Evolutionary conservation across 805 yeast species (phyloP).

Genomic region (Metschnikowia santaceciliae): DNA sequence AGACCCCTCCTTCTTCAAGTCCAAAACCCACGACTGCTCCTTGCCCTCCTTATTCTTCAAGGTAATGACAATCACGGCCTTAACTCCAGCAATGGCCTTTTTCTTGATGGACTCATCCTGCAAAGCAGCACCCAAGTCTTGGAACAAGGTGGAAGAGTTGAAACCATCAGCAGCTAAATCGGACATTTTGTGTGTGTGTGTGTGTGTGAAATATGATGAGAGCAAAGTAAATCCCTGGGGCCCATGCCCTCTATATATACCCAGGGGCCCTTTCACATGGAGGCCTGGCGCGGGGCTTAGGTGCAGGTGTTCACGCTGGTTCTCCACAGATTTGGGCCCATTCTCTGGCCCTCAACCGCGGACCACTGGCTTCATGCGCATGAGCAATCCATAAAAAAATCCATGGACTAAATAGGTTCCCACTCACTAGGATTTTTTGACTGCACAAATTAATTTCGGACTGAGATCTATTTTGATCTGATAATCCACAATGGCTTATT

Average conservation of each 20-base stretch:
- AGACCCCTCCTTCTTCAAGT: slow-evolving; percentile 19
- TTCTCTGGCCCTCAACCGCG: neutral
- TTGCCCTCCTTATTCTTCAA: slow-evolving; percentile 22
- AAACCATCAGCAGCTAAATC: slow-evolving; percentile 35
- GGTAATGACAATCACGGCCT: slow-evolving; percentile 62
- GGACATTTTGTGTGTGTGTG: slow-evolving; percentile 19
- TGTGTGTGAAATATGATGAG: neutral
- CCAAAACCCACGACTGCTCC: slow-evolving; percentile 21
- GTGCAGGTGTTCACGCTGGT: slow-evolving; percentile 1
- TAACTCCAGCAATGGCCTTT: slow-evolving; percentile 46
- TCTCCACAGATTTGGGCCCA: neutral
- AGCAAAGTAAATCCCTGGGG: neutral
- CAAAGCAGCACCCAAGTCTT: slow-evolving; percentile 37
- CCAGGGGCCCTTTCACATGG: slow-evolving; percentile 5
- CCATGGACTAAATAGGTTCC: no score
- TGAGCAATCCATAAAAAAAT: no score
- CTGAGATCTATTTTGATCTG: no score
- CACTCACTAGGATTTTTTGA: no score
- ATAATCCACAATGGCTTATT: no score
- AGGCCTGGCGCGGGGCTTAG: neutral
- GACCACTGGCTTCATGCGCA: neutral
- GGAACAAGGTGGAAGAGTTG: slow-evolving; percentile 41
- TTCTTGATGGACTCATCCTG: slow-evolving; percentile 31
- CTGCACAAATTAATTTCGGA: no score
- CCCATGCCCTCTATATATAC: neutral